These are phyloP conservation scores for Nosema bombycis DNA, from an alignment of 371 early-diverging fungal species.

Conservation along the genomic window DNA sequence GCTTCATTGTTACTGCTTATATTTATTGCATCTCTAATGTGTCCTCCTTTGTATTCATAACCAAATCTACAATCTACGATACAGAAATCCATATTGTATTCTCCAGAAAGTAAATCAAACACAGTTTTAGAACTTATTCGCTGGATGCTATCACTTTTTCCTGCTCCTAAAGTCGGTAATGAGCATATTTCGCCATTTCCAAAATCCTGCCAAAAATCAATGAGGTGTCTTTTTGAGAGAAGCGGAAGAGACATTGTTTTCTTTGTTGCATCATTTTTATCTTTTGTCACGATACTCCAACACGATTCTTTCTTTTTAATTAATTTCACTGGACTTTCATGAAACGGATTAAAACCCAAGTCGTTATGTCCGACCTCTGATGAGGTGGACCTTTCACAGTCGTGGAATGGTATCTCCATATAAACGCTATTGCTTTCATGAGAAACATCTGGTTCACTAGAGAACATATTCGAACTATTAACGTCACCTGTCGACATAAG, in stretches of 20 bases:
- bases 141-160: slow-evolving; percentile 58
- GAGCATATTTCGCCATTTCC: slow-evolving; percentile 39
- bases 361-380: slow-evolving; percentile 5
- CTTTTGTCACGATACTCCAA: background rate
- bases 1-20: slow-evolving; percentile 67
- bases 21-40: slow-evolving; percentile 72
- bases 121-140: slow-evolving; percentile 51
- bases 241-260: slow-evolving; percentile 5
- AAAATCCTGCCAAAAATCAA: slow-evolving; percentile 37
- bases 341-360: background rate
- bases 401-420: slow-evolving; percentile 10
- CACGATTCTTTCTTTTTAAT: slow-evolving; percentile 15
- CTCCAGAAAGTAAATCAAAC: slow-evolving; percentile 28
- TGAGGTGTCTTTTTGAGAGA: slow-evolving; percentile 1
- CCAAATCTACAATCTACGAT: slow-evolving; percentile 77
- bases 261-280: background rate
- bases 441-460: slow-evolving; percentile 12
- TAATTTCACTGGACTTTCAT: background rate
- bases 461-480: slow-evolving; percentile 19
- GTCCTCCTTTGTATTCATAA: slow-evolving; percentile 80
- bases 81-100: slow-evolving; percentile 62
- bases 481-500: background rate
- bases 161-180: slow-evolving; percentile 58
- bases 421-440: slow-evolving; percentile 3
- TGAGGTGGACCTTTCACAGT: background rate